Evolutionary conservation across 306 rosid genomes (phyloP), one percentile per base, ranked within the genome.

Genomic region (Senna tora): DNA sequence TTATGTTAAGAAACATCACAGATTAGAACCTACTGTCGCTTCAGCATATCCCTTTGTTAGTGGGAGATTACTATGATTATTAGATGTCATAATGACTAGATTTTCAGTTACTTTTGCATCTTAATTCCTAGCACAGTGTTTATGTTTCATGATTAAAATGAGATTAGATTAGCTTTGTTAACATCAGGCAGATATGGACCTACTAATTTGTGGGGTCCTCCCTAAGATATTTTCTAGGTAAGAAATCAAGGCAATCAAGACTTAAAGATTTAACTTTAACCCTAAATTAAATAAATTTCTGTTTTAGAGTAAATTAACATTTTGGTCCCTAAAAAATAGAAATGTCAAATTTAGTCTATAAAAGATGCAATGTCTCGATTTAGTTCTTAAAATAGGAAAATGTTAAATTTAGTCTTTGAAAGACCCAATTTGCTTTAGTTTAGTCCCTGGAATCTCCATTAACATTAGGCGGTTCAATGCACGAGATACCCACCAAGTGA

Each of bases 101-200:
- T 81, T 86, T 80, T 84, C 82, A 58, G 84, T 81, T 74, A 78
- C 83, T 80, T 87, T 86, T 47, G 54, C 78, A 67, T 71, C 90
- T 87, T 94, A 82, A 84, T 80, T 80, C 60, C 64, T 57, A 56
- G 81, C 84, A 82, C 81, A 67, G 38, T 72, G 69, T 77, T 75
- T 49, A 65, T 53, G 65, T 66, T 81, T 87, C 71, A 84, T 82
- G 85, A 83, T 84, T 90, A 86, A 80, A 34, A 65, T 75, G 74
- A 77, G 83, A 90, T 87, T 88, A 81, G 67, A 70, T n/a, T n/a
- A n/a, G n/a, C n/a, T n/a, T 57, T 81, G 90, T 84, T 80, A 77
- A 88, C 89, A 84, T 87, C 90, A 80, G 39, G 39, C 77, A 79
- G 91, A 94, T 87, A 73, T 84, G 90, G 93, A 83, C 92, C 90